These are phyloP conservation scores for Fusarium decemcellulare DNA, from an alignment of 2,329 filamentous ascomycete species.

Conservation along the genomic window DNA sequence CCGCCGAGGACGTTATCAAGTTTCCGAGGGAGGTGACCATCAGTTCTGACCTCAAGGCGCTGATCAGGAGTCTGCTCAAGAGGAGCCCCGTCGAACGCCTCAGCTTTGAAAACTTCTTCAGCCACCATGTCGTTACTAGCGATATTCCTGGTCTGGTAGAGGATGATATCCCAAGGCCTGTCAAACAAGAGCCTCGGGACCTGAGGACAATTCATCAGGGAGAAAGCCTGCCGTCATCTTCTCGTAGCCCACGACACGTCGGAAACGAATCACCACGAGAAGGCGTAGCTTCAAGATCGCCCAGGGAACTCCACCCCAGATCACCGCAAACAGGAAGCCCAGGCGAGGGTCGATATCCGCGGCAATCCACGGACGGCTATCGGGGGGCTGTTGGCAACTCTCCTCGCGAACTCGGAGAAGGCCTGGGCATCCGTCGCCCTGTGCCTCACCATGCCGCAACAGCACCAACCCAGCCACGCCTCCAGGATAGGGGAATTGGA, in stretches of 20 bases:
- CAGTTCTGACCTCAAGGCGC: conserved; percentile 81
- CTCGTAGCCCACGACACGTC: conserved; percentile 53
- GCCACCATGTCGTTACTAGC: conserved; percentile 77
- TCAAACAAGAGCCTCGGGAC: conserved; percentile 56
- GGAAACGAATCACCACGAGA: conserved; percentile 55
- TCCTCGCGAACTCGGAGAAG: conserved; percentile 63
- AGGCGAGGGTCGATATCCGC: conserved; percentile 54
- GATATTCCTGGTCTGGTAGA: conserved; percentile 86
- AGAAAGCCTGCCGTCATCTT: conserved; percentile 46
- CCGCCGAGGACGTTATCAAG: conserved; percentile 85
- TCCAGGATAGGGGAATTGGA: conserved; percentile 37
- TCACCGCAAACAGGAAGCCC: conserved; percentile 62
- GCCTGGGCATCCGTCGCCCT: conserved; percentile 67
- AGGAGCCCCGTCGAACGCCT: conserved; percentile 88
- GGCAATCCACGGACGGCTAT: conserved; percentile 45
- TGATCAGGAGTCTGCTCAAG: conserved; percentile 87
- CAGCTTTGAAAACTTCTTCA: conserved; percentile 89
- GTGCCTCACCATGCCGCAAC: conserved; percentile 63
- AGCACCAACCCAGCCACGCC: conserved; percentile 60
- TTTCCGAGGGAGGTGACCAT: conserved; percentile 82
- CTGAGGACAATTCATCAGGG: conserved; percentile 51
- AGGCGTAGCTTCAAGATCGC: conserved; percentile 53
- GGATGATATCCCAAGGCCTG: conserved; percentile 74
- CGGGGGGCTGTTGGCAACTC: conserved; percentile 56
- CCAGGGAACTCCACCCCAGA: conserved; percentile 58